These are phyloP conservation scores for Pholiota conissans DNA, from an alignment of 768 basidiomycete genomes.

Conservation along the genomic window DNA sequence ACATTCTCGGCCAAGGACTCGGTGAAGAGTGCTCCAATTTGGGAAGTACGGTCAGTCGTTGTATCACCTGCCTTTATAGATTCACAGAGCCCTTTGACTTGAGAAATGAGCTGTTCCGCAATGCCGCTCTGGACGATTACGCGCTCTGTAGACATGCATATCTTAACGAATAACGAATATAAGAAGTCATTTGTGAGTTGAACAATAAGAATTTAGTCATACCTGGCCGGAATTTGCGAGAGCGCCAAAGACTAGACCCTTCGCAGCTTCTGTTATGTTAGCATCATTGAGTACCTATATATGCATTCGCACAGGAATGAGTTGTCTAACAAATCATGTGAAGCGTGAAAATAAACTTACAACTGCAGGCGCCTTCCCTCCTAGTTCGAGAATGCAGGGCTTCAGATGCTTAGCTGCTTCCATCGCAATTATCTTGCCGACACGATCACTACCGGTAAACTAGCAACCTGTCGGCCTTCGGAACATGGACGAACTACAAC, in stretches of 20 bases:
- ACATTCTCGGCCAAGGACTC: slow-evolving; percentile 47
- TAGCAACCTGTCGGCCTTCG: slow-evolving; percentile 20
- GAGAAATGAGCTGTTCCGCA: slow-evolving; percentile 33
- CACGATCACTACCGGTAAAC: slow-evolving; percentile 58
- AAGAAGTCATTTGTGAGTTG: no score
- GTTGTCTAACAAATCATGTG: no score
- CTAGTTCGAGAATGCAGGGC: slow-evolving; percentile 55
- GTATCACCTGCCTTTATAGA: slow-evolving; percentile 41
- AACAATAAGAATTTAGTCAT: background rate
- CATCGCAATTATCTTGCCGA: slow-evolving; percentile 51
- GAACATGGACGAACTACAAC: background rate
- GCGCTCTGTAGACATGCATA: slow-evolving; percentile 61
- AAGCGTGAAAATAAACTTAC: slow-evolving; percentile 34
- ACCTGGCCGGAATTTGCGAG: slow-evolving; percentile 47
- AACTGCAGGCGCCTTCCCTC: slow-evolving; percentile 53
- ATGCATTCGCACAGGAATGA: background rate
- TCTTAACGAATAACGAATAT: slow-evolving; percentile 28
- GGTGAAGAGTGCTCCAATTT: slow-evolving; percentile 42
- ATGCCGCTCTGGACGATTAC: slow-evolving; percentile 50
- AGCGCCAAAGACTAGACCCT: slow-evolving; percentile 43
- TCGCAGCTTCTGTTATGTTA: slow-evolving; percentile 51
- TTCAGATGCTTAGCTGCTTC: slow-evolving; percentile 59
- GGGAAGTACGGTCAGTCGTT: slow-evolving; percentile 22
- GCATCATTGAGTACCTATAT: slow-evolving; percentile 53
- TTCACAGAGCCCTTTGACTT: slow-evolving; percentile 31